phyloP scores from a whole-genome alignment of 108 stramenopile species.

The Discostella stelligeroides region DNA sequence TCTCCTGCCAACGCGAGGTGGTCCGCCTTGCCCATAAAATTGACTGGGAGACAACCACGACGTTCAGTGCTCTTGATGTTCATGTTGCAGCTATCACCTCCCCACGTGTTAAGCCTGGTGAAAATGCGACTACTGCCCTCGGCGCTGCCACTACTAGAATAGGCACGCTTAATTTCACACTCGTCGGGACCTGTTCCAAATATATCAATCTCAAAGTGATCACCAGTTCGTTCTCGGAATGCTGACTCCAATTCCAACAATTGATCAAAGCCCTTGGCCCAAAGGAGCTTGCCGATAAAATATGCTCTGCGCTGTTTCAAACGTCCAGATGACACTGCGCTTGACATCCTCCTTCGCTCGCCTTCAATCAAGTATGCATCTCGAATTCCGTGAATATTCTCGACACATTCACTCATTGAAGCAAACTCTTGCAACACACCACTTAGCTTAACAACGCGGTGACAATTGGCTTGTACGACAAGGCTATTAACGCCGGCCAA shows the following conservation, averaged over 20 bases:
- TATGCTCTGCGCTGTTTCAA: conserved; percentile 57
- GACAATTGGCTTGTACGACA: conserved; percentile 66
- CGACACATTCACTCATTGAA: conserved; percentile 64
- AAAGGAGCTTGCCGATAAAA: conserved; percentile 83
- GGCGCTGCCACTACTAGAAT: conserved; percentile 24
- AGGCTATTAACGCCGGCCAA: conserved; percentile 38
- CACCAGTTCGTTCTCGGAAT: conserved; percentile 55
- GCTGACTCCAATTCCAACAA: conserved; percentile 60
- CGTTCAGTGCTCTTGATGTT: conserved; percentile 8
- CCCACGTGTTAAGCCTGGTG: conserved; percentile 12
- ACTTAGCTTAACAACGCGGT: conserved; percentile 74
- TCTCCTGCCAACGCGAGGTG: conserved; percentile 53
- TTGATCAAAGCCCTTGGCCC: conserved; percentile 80
- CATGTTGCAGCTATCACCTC: neutral
- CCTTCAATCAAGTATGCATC: conserved; percentile 63
- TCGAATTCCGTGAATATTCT: conserved; percentile 88
- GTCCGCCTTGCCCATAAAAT: conserved; percentile 67
- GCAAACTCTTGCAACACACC: conserved; percentile 64
- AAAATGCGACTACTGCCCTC: conserved; percentile 18
- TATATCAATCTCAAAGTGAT: conserved; percentile 76
- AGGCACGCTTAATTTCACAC: conserved; percentile 65
- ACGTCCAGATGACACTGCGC: neutral
- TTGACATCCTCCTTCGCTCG: neutral
- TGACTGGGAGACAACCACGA: conserved; percentile 58
- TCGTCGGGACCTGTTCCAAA: conserved; percentile 76